These are phyloP conservation scores for Carex kokanica DNA, from an alignment of 176 grass and related monocot species.

Conservation along the genomic window DNA sequence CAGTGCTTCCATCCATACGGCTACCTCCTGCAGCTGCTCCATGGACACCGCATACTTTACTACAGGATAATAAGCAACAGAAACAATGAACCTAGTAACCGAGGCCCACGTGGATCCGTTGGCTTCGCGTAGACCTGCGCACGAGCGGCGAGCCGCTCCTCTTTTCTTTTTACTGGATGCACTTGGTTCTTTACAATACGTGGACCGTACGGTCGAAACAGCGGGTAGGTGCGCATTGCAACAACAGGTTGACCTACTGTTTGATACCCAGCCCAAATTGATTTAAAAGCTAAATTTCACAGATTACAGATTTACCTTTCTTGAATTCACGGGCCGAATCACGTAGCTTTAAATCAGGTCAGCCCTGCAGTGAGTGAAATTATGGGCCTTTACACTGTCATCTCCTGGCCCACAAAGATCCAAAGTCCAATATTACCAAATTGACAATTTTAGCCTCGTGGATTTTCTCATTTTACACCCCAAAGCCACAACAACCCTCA, in stretches of 20 bases:
- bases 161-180: neutral
- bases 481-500: neutral
- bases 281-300: neutral
- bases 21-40: too few relatives aligned
- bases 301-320: neutral
- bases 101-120: neutral
- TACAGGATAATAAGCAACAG: neutral
- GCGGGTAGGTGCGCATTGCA: neutral
- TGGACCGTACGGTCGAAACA: neutral
- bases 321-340: neutral
- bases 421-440: neutral
- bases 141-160: slow-evolving; percentile 9
- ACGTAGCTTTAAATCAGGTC: neutral
- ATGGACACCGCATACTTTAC: neutral
- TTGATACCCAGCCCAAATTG: neutral
- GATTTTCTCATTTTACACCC: neutral
- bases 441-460: slow-evolving; percentile 1
- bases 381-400: neutral
- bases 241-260: neutral
- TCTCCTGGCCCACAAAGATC: neutral
- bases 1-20: neutral
- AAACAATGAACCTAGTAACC: neutral
- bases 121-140: neutral
- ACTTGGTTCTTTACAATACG: neutral
- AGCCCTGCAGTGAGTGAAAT: neutral